Percentiles rank a stretch among this genome's conserved stretches.
Conservation (phyloP, 495 filamentous ascomycete species). For the Lineolata rhizophorae region DNA sequence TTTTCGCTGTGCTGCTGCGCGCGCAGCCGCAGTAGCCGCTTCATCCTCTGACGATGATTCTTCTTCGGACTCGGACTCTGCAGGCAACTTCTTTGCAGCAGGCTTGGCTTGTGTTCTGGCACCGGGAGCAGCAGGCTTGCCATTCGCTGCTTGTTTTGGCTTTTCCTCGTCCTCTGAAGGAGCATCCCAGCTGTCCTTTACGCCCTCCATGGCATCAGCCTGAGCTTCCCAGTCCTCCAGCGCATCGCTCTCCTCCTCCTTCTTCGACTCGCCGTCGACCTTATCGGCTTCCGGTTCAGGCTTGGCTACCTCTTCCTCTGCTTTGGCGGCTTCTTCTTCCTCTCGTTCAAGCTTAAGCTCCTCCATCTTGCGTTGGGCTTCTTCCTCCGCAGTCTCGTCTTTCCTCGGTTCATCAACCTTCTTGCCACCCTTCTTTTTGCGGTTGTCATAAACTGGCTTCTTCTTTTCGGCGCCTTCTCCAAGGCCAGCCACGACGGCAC, state of each 20-base stretch:
- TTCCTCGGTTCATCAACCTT: conserved; percentile 17
- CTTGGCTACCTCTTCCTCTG: conserved; percentile 21
- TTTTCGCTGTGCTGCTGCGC: conserved; percentile 51
- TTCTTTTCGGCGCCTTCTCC: conserved; percentile 43
- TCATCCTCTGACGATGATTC: conserved; percentile 41
- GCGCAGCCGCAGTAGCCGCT: conserved; percentile 39
- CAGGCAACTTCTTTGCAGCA: conserved; percentile 7
- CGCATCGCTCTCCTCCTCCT: conserved; percentile 30
- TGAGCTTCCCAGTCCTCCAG: conserved; percentile 81
- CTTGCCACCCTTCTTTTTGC: conserved; percentile 52
- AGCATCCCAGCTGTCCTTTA: conserved; percentile 94
- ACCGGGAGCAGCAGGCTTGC: too few species aligned
- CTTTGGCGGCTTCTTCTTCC: conserved; percentile 21
- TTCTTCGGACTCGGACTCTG: conserved; percentile 27
- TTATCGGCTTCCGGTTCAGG: conserved; percentile 30
- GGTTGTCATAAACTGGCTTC: conserved; percentile 46
- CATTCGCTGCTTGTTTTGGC: conserved; percentile 18
- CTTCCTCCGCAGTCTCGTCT: conserved; percentile 22
- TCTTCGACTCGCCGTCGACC: conserved; percentile 34
- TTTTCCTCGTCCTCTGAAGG: conserved; percentile 55
- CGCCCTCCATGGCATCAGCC: conserved; percentile 50
- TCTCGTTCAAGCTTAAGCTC: conserved; percentile 17
- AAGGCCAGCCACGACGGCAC: conserved; percentile 52
- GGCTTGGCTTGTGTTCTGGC: conserved; percentile 5
- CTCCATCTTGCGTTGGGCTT: conserved; percentile 24